Evolutionary conservation across 352 stramenopile genomes (phyloP).

Genomic region (Pseudoperonospora humuli): DNA sequence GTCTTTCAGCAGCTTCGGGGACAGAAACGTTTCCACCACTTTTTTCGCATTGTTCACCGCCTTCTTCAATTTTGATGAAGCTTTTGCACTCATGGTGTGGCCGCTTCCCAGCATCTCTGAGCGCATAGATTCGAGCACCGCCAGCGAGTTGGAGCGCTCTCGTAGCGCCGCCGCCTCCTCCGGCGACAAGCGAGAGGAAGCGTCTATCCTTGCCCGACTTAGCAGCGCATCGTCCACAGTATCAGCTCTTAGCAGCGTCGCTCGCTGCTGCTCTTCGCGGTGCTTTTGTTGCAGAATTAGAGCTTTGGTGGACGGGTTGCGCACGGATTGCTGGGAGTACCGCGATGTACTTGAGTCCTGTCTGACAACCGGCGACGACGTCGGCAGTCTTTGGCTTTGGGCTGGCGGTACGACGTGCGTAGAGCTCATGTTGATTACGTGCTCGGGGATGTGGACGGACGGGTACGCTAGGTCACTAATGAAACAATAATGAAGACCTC

Average conservation of each 20-base stretch:
- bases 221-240: constrained; percentile 33
- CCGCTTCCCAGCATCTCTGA: constrained; percentile 13
- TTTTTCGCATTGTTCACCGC: constrained; percentile 55
- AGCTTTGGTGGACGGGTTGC: constrained; percentile 38
- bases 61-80: constrained; percentile 46
- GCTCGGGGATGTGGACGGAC: too few relatives aligned
- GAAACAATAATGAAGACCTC: too few relatives aligned
- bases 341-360: constrained; percentile 1
- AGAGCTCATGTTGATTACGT: too few relatives aligned
- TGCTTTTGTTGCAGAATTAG: constrained; percentile 40
- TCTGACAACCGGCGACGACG: too few relatives aligned
- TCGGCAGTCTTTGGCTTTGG: too few relatives aligned
- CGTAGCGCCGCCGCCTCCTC: constrained; percentile 30
- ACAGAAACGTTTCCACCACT: constrained; percentile 69
- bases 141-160: constrained; percentile 55
- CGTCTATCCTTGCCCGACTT: constrained; percentile 13
- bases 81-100: constrained; percentile 50
- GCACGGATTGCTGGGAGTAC: constrained; percentile 10
- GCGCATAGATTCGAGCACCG: constrained; percentile 28
- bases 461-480: too few relatives aligned
- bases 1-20: constrained; percentile 64
- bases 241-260: constrained; percentile 29
- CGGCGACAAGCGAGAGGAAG: constrained; percentile 4
- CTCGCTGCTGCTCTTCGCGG: constrained; percentile 13
- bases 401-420: too few relatives aligned